Evolutionary conservation across 306 rosid species (phyloP).

Genomic region (Betula pendula): DNA sequence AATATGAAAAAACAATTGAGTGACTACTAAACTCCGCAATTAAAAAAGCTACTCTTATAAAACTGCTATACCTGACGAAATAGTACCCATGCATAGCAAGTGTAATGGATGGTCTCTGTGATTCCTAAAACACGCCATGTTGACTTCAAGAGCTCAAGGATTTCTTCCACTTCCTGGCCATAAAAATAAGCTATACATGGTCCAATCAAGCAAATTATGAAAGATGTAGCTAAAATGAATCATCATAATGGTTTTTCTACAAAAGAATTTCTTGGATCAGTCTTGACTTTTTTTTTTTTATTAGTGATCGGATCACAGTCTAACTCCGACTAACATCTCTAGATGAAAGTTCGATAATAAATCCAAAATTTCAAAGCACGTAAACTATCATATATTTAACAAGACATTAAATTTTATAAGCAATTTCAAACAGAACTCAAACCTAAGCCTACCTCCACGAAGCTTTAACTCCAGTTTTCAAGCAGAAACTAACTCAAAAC

Average conservation of each 20-base stretch:
- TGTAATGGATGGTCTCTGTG: slow-evolving; percentile 90
- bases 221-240: background rate
- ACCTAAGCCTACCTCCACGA: background rate
- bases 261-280: slow-evolving; percentile 7
- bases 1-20: background rate
- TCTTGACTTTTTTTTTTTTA: background rate
- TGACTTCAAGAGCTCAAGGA: slow-evolving; percentile 93
- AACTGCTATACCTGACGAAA: slow-evolving; percentile 77
- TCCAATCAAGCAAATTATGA: slow-evolving; percentile 16
- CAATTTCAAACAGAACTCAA: background rate
- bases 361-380: background rate
- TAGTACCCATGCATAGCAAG: slow-evolving; percentile 96
- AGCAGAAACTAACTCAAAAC: background rate
- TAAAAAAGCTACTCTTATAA: slow-evolving; percentile 14
- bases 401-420: background rate
- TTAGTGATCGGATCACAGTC: background rate
- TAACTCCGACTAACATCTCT: slow-evolving; percentile 10
- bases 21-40: background rate
- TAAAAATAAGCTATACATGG: slow-evolving; percentile 32
- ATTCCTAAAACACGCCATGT: slow-evolving; percentile 98
- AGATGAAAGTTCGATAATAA: background rate
- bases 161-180: slow-evolving; percentile 92
- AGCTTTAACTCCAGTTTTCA: slow-evolving; percentile 5
- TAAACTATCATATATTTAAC: background rate
- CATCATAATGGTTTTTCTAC: slow-evolving; percentile 10